Evolutionary conservation across 73 alveolate genomes (phyloP).

Genomic region (Paramecium caudatum): DNA sequence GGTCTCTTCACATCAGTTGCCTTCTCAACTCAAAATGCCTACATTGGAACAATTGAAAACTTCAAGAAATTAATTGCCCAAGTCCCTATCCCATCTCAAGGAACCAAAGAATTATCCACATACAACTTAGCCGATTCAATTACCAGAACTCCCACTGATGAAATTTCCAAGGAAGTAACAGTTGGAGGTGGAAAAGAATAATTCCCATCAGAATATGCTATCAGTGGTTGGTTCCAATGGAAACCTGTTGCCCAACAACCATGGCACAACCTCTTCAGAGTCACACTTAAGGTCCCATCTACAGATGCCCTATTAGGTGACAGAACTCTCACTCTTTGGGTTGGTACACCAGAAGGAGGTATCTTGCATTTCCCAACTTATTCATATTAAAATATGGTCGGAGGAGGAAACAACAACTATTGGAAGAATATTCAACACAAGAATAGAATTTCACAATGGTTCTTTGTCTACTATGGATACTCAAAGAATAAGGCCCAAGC

Average conservation of each 20-base stretch:
- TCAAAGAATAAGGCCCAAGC: conserved; percentile 7
- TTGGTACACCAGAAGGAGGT: conserved; percentile 64
- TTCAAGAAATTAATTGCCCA: conserved; percentile 20
- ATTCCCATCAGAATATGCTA: conserved; percentile 63
- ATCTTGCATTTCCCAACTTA: conserved; percentile 71
- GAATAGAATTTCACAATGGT: conserved; percentile 46
- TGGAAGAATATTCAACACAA: conserved; percentile 56
- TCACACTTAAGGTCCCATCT: conserved; percentile 66
- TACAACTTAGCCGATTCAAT: not conserved
- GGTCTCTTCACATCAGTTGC: conserved; percentile 22
- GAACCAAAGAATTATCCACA: not conserved
- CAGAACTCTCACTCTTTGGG: conserved; percentile 49
- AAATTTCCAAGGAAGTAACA: conserved; percentile 4
- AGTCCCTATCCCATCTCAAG: conserved; percentile 26
- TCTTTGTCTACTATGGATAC: conserved; percentile 62
- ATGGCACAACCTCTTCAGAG: conserved; percentile 73
- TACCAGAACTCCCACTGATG: conserved; percentile 37
- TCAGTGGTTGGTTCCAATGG: conserved; percentile 75
- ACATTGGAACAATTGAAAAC: not conserved
- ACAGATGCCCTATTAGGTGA: conserved; percentile 62
- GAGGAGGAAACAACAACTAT: conserved; percentile 66
- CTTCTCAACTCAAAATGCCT: conserved; percentile 44
- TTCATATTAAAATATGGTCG: conserved; percentile 53
- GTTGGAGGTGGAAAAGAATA: conserved; percentile 48
- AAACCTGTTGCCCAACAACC: conserved; percentile 50